phyloP scores from a whole-genome alignment of 1,139 yeast genomes.

The Eremothecium gossypii region DNA sequence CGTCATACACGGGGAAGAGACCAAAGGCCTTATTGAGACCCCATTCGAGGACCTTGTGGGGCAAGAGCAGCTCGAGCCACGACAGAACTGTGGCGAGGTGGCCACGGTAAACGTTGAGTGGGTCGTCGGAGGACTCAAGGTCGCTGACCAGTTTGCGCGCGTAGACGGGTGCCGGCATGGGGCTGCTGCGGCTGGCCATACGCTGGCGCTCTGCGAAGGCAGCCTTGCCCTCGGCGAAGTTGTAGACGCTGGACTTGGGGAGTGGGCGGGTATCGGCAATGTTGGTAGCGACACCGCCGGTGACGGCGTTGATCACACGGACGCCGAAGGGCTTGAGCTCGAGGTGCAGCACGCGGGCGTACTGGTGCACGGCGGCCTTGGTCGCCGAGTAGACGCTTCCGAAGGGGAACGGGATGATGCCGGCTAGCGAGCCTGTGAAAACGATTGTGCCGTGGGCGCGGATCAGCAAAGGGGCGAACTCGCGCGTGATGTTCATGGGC shows the following conservation, averaged over 20 bases:
- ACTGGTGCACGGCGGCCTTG: conserved; percentile 71
- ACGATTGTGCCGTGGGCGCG: conserved; percentile 63
- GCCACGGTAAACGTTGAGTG: conserved; percentile 50
- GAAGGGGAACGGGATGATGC: conserved; percentile 60
- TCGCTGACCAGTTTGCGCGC: conserved; percentile 49
- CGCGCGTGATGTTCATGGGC: conserved; percentile 54
- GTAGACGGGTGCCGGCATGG: conserved; percentile 49
- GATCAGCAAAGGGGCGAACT: conserved; percentile 47
- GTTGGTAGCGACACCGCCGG: conserved; percentile 60
- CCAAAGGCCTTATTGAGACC: conserved; percentile 42
- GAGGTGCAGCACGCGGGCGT: conserved; percentile 50
- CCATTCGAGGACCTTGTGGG: conserved; percentile 42
- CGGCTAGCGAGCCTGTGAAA: conserved; percentile 69
- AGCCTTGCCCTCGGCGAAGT: conserved; percentile 41
- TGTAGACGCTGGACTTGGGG: conserved; percentile 47
- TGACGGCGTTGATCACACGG: conserved; percentile 57
- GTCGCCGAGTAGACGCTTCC: conserved; percentile 59
- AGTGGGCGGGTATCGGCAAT: conserved; percentile 50
- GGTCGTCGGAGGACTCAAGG: conserved; percentile 33
- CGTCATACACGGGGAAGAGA: conserved; percentile 31
- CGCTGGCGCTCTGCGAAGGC: conserved; percentile 45
- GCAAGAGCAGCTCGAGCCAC: conserved; percentile 30
- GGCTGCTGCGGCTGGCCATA: conserved; percentile 53
- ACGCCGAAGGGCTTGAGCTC: conserved; percentile 72
- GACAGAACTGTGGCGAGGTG: conserved; percentile 37